Percentiles rank a stretch among this genome's conserved stretches.
phyloP scores from a whole-genome alignment of 768 basidiomycete genomes.

The Lactifluus pinguis region DNA sequence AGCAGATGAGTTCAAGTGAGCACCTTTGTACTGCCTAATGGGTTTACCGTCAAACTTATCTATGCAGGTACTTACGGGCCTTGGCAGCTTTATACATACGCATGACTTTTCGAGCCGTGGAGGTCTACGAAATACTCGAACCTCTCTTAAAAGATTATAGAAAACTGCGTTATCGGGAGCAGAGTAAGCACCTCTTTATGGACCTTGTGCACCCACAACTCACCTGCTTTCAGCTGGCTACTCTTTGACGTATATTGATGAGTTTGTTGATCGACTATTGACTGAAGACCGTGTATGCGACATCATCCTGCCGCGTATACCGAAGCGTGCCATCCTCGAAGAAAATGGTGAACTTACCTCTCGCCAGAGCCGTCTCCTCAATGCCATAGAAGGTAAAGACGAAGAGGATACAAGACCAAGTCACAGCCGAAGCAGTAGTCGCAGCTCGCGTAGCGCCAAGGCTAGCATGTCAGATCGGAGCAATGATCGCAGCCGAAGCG shows the following conservation, averaged over 20 bases:
- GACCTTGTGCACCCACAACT: not conserved
- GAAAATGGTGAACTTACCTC: constrained; percentile 86
- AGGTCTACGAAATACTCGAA: constrained; percentile 90
- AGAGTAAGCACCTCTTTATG: constrained; percentile 44
- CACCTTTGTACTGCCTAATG: constrained; percentile 8
- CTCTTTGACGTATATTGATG: constrained; percentile 79
- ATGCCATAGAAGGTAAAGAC: constrained; percentile 73
- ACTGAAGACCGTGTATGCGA: constrained; percentile 92
- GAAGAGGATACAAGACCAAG: constrained; percentile 38
- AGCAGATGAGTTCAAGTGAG: constrained; percentile 98
- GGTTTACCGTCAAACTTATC: not conserved
- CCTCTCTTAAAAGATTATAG: constrained; percentile 90
- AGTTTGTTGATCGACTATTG: constrained; percentile 78
- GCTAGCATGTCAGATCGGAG: constrained; percentile 24
- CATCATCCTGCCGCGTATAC: constrained; percentile 85
- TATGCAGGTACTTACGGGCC: constrained; percentile 78
- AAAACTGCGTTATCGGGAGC: constrained; percentile 74
- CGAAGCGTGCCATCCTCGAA: constrained; percentile 79
- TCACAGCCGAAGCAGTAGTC: constrained; percentile 30
- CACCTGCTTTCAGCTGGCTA: constrained; percentile 60
- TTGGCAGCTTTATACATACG: constrained; percentile 91
- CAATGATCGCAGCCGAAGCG: constrained; percentile 24
- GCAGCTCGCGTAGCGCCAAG: constrained; percentile 29
- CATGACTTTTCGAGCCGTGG: constrained; percentile 84
- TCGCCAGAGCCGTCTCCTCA: constrained; percentile 76